phyloP scores from a whole-genome alignment of 164 flowering plant genomes.

The Protea cynaroides region DNA sequence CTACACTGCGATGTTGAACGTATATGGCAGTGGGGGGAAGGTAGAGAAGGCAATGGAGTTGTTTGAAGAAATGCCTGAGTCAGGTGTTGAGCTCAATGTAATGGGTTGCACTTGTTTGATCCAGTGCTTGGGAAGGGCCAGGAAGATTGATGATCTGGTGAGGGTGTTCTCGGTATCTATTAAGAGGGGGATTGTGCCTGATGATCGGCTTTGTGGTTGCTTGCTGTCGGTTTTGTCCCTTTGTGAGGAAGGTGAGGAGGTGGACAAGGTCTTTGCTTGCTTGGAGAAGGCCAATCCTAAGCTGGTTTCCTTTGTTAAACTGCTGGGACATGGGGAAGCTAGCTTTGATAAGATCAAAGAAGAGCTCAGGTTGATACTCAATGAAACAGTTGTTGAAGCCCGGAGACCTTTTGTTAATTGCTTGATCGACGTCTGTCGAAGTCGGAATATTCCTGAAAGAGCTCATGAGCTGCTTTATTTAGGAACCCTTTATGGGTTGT shows the following conservation, averaged over 20 bases:
- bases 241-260: conserved; percentile 44
- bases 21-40: conserved; percentile 76
- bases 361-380: conserved; percentile 51
- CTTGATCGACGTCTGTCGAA: conserved; percentile 81
- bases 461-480: conserved; percentile 79
- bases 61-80: conserved; percentile 63
- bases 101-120: conserved; percentile 91
- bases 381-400: conserved; percentile 46
- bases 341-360: conserved; percentile 48
- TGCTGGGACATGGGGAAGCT: conserved; percentile 35
- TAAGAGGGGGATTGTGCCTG: conserved; percentile 57
- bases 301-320: conserved; percentile 44
- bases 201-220: conserved; percentile 84
- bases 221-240: conserved; percentile 68
- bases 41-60: conserved; percentile 65
- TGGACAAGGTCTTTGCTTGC: conserved; percentile 51
- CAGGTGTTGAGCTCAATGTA: conserved; percentile 59
- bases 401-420: conserved; percentile 89
- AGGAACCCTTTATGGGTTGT: conserved; percentile 72
- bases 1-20: conserved; percentile 84
- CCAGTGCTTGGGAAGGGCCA: conserved; percentile 74
- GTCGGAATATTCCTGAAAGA: conserved; percentile 41
- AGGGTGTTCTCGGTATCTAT: conserved; percentile 44
- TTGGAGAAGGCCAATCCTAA: conserved; percentile 55
- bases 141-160: conserved; percentile 67